phyloP scores from a whole-genome alignment of 371 early-diverging fungal genomes.

The Mortierella sp. region DNA sequence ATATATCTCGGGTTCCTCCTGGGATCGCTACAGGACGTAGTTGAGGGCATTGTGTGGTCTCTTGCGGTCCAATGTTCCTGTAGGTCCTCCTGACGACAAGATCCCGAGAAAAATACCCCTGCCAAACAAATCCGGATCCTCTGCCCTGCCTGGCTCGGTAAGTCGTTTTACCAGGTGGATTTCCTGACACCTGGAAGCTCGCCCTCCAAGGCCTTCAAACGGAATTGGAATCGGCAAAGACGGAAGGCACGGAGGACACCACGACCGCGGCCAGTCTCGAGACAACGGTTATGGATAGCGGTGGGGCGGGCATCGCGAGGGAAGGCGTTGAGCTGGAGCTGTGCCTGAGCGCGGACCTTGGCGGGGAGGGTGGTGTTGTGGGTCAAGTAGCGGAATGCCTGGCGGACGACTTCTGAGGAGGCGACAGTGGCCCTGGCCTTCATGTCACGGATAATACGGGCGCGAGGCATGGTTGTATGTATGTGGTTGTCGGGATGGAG shows the following conservation, averaged over 20 bases:
- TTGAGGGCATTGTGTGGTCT: too few species aligned
- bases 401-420: constrained; percentile 79
- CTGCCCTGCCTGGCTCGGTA: background rate
- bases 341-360: constrained; percentile 87
- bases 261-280: constrained; percentile 87
- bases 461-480: constrained; percentile 47
- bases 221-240: constrained; percentile 87
- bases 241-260: constrained; percentile 87
- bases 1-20: background rate
- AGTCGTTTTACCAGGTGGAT: constrained; percentile 77
- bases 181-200: constrained; percentile 89
- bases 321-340: constrained; percentile 80
- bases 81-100: background rate
- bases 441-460: constrained; percentile 82
- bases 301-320: constrained; percentile 80
- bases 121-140: background rate
- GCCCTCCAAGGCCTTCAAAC: constrained; percentile 85
- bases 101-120: background rate
- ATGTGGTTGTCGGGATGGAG: background rate
- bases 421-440: constrained; percentile 80
- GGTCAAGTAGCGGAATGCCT: constrained; percentile 84
- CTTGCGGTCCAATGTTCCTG: background rate
- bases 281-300: constrained; percentile 82
- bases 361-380: constrained; percentile 84
- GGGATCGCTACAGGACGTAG: background rate